Base-by-base conservation (phyloP, 345 rosid species). In the Rhodomyrtus tomentosa region DNA sequence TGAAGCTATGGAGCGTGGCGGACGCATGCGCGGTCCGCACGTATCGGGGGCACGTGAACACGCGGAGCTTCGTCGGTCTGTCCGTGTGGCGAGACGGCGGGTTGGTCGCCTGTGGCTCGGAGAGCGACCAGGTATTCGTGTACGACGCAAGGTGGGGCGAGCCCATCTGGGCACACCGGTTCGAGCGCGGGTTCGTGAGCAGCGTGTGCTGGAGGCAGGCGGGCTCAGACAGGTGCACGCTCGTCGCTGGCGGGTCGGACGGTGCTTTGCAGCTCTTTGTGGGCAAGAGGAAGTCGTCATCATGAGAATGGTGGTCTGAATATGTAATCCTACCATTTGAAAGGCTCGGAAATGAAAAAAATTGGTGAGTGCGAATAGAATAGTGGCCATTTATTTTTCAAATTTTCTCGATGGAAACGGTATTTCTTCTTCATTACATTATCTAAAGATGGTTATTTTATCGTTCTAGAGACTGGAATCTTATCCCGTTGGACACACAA, bases 141-240 rank as follows among this genome's bases (percentile, higher is more conserved):
- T 96, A 95, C 3, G 99, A 96, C 49, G 92, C 81, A 86, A 89
- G 95, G 84, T 96, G 98, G 98, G 94, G 87, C 8, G 91, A 94
- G 76, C 98, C 98, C 82, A 87, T 96, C 50, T 96, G 98, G 98
- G 90, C 87, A 81, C 90, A 85, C 45, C 91, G 90, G 82, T 92
- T 91, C 81, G 89, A 83, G 9, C 32, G 79, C 10, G 91, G 91
- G 87, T 92, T 95, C 51, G 94, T 95, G 20, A 96, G 94, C 76
- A 92, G 99, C 80, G 98, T 96, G 84, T 92, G 95, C 84, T 95
- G 95, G 98, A 92, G 93, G 85, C 98, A 92, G 92, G 91, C 83
- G 18, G 90, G 73, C 6, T 95, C 89, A n/a, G 96, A 95, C 5
- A 81, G 82, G 79, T 93, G 96, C 87, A 90, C 91, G 9, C 92